Evolutionary conservation across 2,329 filamentous ascomycete genomes (phyloP), one percentile per base, ranked within the genome.

Genomic region (Emericellopsis cladophorae): DNA sequence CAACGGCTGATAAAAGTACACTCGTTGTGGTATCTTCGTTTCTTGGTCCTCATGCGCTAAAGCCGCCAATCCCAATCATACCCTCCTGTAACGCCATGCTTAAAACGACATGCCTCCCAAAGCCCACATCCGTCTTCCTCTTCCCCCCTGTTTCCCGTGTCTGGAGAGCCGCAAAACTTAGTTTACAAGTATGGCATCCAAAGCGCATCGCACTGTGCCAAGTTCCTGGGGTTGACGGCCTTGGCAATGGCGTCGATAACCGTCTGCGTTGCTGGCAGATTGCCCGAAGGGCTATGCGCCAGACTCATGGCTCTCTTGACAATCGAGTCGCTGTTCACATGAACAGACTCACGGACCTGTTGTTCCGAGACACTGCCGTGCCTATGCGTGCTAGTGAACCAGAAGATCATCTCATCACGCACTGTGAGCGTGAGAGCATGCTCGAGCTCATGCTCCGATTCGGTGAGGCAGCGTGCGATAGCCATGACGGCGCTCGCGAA

Each of bases 401-500:
- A 98, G 65, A 89, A 93, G 49, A 90, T 89, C 75, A 98, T 93
- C 64, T 99, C 92, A 54, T 99, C 92, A 7, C 92, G 79, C 46
- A 99, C 92, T 59, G 96, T 96, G 44, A 99, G 76, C 42, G 82
- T 86, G 39, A 99, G 74, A 45, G 93, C 87, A 60, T 95, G 89
- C 57, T 95, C 92, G n/a, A 98, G 75, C 60, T 96, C 89, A 53
- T 78, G 75, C 55, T 84, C 78, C 22, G 89, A 86, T 55, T 96
- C 89, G 11, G 89, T 93, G 45, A 98, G 72, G 62, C 87, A 95
- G 37, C 92, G 79, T 7, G 90, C 90, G 54, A 98, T 95, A 2
- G 89, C 88, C 89, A 98, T 95, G 51, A 99, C 75, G 1, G 87
- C 82, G 52, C 84, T 86, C n/a, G 84, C 84, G 61, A 93, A 98